phyloP scores from a whole-genome alignment of 2,329 filamentous ascomycete species.

The Cercospora sp. region DNA sequence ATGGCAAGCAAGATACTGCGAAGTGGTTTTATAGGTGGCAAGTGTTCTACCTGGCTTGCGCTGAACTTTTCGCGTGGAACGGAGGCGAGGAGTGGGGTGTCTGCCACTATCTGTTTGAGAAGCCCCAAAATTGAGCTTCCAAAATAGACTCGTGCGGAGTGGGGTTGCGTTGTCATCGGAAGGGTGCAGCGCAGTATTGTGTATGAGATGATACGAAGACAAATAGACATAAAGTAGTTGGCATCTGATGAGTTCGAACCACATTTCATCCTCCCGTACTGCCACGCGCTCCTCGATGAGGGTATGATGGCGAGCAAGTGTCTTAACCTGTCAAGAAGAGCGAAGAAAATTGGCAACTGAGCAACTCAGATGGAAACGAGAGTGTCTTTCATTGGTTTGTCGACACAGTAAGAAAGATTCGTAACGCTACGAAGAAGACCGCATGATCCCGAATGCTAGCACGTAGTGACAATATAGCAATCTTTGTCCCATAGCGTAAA shows the following conservation, averaged over 20 bases:
- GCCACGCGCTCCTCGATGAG: neutral
- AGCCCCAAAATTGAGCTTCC: constrained; percentile 37
- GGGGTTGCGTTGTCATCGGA: neutral
- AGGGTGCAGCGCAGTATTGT: neutral
- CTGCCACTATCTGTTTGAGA: constrained; percentile 66
- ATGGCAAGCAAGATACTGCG: constrained; percentile 59
- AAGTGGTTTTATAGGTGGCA: constrained; percentile 72
- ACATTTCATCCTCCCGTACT: neutral
- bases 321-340: neutral
- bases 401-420: neutral
- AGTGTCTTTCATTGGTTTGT: neutral
- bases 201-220: neutral
- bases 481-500: neutral
- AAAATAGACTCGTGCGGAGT: neutral
- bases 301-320: neutral
- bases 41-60: constrained; percentile 71
- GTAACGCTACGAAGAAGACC: neutral
- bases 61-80: constrained; percentile 66
- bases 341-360: neutral
- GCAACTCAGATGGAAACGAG: neutral
- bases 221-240: neutral
- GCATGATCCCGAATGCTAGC: neutral
- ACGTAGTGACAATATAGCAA: neutral
- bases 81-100: constrained; percentile 69
- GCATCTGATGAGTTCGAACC: neutral